Base-by-base conservation (phyloP, 2,329 filamentous ascomycete species). In the Colletotrichum acutatum region DNA sequence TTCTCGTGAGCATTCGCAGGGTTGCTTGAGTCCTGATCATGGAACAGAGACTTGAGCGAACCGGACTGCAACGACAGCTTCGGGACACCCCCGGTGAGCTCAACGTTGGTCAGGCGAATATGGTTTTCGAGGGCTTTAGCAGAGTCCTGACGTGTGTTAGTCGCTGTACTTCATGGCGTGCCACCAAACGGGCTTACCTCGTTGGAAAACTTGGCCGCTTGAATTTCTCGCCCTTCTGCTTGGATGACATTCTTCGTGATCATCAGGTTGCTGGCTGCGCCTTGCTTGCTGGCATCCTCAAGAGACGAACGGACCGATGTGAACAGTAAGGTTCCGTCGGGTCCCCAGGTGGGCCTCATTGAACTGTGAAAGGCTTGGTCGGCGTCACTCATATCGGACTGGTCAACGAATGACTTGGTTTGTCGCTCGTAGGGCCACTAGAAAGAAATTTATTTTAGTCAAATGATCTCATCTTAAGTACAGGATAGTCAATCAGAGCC, bases 341-440 rank as follows among this genome's bases (percentile, higher is more conserved):
- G 90, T 49, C 92, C 92, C 93, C 96, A 98, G 62, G 89, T 91
- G 32, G 95, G 94, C 77, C 95, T 95, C 81, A 93, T 90, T 57
- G 90, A 92, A 75, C 90, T 87, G 82, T 95, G 93, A 81, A 92
- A 97, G 30, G 85, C 87, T 78, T 88, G 88, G 75, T 96, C 93
- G 71, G 84, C 83, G 59, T 89, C 86, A 77, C 88, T 87, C 86
- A 95, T 87, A 68, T 92, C 83, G 70, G 83, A 86, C 76, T 89
- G 86, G 78, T 93, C 86, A 76, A 90, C 85, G 78, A 90, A 88
- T 52, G 90, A 90, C 79, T 95, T 95, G 75, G 91, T 86, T 83
- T 91, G 91, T 85, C 95, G 94, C 82, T 94, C 89, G 85, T 97
- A 97, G 65, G 95, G 95, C 90, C 93, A 97, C 95, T 97, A 90